Evolutionary conservation across 2,329 filamentous ascomycete species (phyloP).

Genomic region (Cordyceps farinosa): DNA sequence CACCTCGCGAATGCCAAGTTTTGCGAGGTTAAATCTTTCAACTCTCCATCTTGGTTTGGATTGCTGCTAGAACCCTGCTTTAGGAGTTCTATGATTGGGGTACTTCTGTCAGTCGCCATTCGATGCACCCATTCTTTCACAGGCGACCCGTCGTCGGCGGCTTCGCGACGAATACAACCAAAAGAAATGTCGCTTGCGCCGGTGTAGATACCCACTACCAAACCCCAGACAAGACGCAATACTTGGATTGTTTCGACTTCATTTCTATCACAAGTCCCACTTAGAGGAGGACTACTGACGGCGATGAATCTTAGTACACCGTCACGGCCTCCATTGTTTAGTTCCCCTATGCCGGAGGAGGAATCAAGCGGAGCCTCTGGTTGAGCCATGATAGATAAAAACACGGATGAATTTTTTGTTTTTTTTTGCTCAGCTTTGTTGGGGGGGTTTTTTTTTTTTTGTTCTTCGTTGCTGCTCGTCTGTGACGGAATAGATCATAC

Average conservation of each 20-base stretch:
- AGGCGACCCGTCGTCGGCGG: not conserved
- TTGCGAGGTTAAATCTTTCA: not conserved
- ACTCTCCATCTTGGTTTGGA: not conserved
- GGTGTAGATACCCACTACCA: not conserved
- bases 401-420: not conserved
- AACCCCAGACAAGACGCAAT: not conserved
- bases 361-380: not conserved
- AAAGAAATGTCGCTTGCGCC: conserved; percentile 1
- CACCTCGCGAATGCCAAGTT: not conserved
- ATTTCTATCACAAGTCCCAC: not conserved
- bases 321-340: not conserved
- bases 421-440: not conserved
- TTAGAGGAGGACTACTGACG: not conserved
- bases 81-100: not conserved
- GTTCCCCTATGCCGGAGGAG: not conserved
- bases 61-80: not conserved
- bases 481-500: not conserved
- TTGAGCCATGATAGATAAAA: not conserved
- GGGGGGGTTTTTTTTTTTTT: not conserved
- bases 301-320: not conserved
- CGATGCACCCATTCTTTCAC: not conserved
- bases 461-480: not conserved
- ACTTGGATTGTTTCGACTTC: not conserved
- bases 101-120: not conserved
- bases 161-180: not conserved